Percentiles rank a stretch among this genome's conserved stretches.
Evolutionary conservation across 1,139 yeast species (phyloP).

Genomic region (Yamadazyma dendronema): DNA sequence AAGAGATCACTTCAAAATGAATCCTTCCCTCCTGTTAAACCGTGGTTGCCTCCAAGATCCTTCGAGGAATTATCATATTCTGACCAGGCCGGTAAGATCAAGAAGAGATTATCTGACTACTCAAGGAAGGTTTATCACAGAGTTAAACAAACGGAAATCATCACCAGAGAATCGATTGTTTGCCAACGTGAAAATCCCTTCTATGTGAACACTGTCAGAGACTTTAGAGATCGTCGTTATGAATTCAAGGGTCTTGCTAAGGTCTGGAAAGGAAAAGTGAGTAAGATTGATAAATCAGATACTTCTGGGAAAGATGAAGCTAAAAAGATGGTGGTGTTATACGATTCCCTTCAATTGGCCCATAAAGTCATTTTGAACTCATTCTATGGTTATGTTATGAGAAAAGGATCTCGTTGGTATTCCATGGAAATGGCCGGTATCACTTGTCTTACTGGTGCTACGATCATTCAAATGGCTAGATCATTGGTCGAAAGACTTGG

Average conservation of each 20-base stretch:
- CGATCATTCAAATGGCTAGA: conserved; percentile 96
- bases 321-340: conserved; percentile 86
- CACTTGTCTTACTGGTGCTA: conserved; percentile 96
- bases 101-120: conserved; percentile 80
- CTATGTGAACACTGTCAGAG: conserved; percentile 90
- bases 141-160: conserved; percentile 76
- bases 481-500: conserved; percentile 91
- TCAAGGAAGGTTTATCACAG: conserved; percentile 83
- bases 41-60: conserved; percentile 53
- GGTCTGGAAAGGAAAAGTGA: conserved; percentile 85
- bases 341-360: conserved; percentile 93
- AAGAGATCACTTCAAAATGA: conserved; percentile 82
- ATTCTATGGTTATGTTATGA: conserved; percentile 97
- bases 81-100: conserved; percentile 76
- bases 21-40: conserved; percentile 62
- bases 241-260: conserved; percentile 93
- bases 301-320: conserved; percentile 75
- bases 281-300: conserved; percentile 52
- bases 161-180: conserved; percentile 88
- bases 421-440: conserved; percentile 99
- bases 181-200: conserved; percentile 98
- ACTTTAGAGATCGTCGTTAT: conserved; percentile 93
- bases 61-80: conserved; percentile 74
- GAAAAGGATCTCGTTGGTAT: conserved; percentile 98
- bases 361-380: conserved; percentile 96